These are phyloP conservation scores for Neoboletus brunneissimus DNA, from an alignment of 768 basidiomycete species.

Conservation along the genomic window DNA sequence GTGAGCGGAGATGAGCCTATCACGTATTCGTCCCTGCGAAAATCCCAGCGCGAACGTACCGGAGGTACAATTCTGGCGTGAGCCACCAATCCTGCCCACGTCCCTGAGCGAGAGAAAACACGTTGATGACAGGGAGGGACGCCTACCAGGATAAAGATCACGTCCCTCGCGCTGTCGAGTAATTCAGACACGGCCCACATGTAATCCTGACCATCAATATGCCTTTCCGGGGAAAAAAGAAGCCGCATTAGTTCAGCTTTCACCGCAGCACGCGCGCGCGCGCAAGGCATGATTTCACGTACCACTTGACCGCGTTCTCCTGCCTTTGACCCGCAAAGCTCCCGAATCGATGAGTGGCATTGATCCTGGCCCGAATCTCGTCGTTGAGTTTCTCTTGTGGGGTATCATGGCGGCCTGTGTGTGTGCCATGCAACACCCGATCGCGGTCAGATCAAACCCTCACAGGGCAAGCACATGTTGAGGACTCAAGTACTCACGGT, in stretches of 20 bases:
- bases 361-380: conserved; percentile 69
- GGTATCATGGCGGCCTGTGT: conserved; percentile 65
- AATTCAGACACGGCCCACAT: conserved; percentile 93
- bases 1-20: conserved; percentile 3
- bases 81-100: conserved; percentile 81
- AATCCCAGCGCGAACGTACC: conserved; percentile 29
- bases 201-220: conserved; percentile 95
- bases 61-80: conserved; percentile 90
- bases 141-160: conserved; percentile 80
- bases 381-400: conserved; percentile 72
- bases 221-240: conserved; percentile 42
- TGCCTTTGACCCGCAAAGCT: conserved; percentile 77
- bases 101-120: conserved; percentile 1
- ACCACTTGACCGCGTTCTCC: conserved; percentile 84
- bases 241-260: neutral
- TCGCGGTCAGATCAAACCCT: neutral
- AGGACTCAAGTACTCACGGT: conserved; percentile 33
- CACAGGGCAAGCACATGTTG: neutral
- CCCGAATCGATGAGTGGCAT: conserved; percentile 74
- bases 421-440: neutral
- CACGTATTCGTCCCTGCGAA: neutral
- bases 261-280: neutral
- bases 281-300: conserved; percentile 9
- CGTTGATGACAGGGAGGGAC: neutral
- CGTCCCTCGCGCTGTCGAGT: conserved; percentile 76